These are phyloP conservation scores for Trichocladium uniseriatum DNA, from an alignment of 495 filamentous ascomycete genomes.

Conservation along the genomic window DNA sequence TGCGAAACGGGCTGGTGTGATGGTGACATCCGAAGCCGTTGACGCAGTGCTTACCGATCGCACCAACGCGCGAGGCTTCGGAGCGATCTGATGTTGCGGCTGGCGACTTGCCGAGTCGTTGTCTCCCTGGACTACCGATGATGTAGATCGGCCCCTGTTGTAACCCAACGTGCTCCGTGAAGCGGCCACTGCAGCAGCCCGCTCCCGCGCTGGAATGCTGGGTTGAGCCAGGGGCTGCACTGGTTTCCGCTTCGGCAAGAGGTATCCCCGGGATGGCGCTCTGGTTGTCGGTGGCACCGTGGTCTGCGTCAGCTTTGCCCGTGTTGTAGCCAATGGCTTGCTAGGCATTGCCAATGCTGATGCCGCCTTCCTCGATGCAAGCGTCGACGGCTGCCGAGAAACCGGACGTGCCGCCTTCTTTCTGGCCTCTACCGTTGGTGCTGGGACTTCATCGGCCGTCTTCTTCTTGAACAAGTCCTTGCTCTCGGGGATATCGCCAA, in stretches of 20 bases:
- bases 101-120: background rate
- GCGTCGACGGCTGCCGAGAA: conserved; percentile 31
- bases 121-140: conserved; percentile 31
- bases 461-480: conserved; percentile 26
- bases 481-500: conserved; percentile 31
- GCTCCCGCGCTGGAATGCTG: conserved; percentile 37
- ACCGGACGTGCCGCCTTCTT: conserved; percentile 19
- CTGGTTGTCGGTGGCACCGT: conserved; percentile 25
- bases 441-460: conserved; percentile 15
- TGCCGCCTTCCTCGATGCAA: conserved; percentile 32
- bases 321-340: conserved; percentile 24
- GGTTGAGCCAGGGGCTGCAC: conserved; percentile 29
- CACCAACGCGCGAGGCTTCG: conserved; percentile 18
- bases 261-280: conserved; percentile 22
- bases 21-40: conserved; percentile 38
- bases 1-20: conserved; percentile 40
- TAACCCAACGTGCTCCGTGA: conserved; percentile 76
- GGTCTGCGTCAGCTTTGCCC: conserved; percentile 19
- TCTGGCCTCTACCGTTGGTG: conserved; percentile 4
- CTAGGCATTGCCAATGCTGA: conserved; percentile 34
- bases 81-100: conserved; percentile 4
- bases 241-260: conserved; percentile 36
- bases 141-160: conserved; percentile 60
- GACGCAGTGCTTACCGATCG: conserved; percentile 34
- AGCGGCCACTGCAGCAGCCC: conserved; percentile 50